These are phyloP conservation scores for Didymosphaeria variabile DNA, from an alignment of 2,329 filamentous ascomycete genomes.

Conservation along the genomic window DNA sequence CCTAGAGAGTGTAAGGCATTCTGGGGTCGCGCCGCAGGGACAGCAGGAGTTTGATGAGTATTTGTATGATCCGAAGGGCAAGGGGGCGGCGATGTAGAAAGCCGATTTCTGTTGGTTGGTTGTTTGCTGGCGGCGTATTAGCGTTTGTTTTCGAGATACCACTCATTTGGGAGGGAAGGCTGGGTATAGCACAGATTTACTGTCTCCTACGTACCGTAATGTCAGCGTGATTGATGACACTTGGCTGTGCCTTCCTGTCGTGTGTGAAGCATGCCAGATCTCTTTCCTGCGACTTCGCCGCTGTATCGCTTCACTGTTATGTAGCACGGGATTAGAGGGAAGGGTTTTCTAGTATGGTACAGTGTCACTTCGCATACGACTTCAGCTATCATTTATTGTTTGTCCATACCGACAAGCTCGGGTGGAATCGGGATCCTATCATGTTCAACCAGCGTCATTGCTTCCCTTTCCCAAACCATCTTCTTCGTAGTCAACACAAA, in stretches of 20 bases:
- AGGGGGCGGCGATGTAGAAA: conserved; percentile 22
- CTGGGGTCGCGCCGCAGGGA: conserved; percentile 24
- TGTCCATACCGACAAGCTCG: neutral
- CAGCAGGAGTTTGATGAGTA: conserved; percentile 34
- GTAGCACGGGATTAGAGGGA: too few species aligned
- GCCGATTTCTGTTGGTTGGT: neutral
- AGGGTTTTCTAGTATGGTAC: too few species aligned
- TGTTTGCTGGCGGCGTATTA: neutral
- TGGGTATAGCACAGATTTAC: neutral
- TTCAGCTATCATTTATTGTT: neutral
- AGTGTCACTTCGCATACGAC: too few species aligned
- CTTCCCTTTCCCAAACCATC: neutral
- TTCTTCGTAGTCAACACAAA: neutral
- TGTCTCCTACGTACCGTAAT: neutral
- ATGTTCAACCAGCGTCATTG: neutral
- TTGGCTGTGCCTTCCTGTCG: neutral
- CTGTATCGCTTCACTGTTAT: too few species aligned
- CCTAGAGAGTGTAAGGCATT: conserved; percentile 17
- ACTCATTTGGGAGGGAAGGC: conserved; percentile 9
- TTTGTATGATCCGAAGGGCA: conserved; percentile 32
- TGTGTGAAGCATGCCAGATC: neutral
- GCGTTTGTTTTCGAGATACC: conserved; percentile 15
- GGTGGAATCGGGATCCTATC: neutral
- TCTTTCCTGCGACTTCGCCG: too few species aligned
- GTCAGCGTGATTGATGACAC: neutral